Evolutionary conservation across 352 stramenopile genomes (phyloP), one percentile per base, ranked within the genome.

Genomic region (Phytopythium chamaehyphon): DNA sequence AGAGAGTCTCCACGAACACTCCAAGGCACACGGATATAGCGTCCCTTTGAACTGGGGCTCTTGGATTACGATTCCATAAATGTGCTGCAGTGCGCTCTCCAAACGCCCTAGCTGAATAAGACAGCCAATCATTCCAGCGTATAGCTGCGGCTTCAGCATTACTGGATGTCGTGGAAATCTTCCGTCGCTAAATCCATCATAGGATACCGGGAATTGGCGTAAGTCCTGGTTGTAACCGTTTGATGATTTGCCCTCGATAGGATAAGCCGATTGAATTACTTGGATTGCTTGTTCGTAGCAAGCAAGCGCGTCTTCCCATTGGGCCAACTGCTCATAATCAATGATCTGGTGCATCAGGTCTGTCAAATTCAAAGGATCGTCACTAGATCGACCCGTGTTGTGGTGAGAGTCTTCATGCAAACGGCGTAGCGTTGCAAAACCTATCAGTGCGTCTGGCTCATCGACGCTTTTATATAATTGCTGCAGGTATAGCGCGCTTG

Each of bases 1-100:
- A 47, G 79, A 92, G 23, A 95, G 66, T n/a, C 83, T 71, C 85
- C 85, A 95, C 15, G 85, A 79, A 44, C 83, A 93, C 54, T 95
- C 83, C 2, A 95, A 62, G 2, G 85, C 85, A 56, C 79, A 86
- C 11, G 82, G 83, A 55, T 93, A 93, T 33, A 93, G 64, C 2
- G 78, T 85, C n/a, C 67, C 75, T 36, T 90, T 86, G 43, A 84
- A 85, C 26, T 88, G 66, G 1, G 83, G 81, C 38, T 93, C 82
- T 62, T 86, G 70, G 10, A 75, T 88, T 6, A 86, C 73, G 39
- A 95, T 93, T 16, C 85, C 85, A 40, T 93, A 89, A 31, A 94
- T 93, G 60, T 94, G 79, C 51, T 93, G 83, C 18, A 95, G 62
- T 11, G 83, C 85, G 54, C 77, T 93, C 63, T 93, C 85, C 9